Evolutionary conservation across 805 yeast species (phyloP).

Genomic region (Kazachstania kunashirensis): DNA sequence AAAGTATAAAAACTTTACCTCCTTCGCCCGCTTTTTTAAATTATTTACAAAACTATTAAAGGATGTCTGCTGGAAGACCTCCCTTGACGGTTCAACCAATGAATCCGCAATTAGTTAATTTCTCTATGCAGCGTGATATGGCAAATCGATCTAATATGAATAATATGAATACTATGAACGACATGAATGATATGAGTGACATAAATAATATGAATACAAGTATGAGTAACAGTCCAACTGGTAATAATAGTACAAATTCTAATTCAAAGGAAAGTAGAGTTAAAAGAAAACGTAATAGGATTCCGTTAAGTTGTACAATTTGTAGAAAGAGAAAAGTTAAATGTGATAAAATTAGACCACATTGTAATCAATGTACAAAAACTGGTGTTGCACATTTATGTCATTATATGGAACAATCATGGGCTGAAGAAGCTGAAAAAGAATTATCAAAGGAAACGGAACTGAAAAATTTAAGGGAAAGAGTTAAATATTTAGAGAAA

Average conservation of each 20-base stretch:
- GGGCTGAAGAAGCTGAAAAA: constrained; percentile 45
- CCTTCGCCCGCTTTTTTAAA: too few species aligned
- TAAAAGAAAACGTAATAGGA: constrained; percentile 37
- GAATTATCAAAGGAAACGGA: constrained; percentile 39
- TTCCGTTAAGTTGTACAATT: constrained; percentile 38
- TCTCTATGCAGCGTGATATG: too few species aligned
- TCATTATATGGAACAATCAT: constrained; percentile 48
- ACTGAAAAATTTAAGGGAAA: constrained; percentile 44
- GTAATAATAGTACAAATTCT: background rate
- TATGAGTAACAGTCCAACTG: background rate
- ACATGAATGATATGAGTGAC: background rate
- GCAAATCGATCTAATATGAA: background rate
- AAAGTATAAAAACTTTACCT: too few species aligned
- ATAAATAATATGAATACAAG: background rate
- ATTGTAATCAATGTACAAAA: constrained; percentile 46
- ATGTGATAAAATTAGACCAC: constrained; percentile 44
- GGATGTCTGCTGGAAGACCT: too few species aligned
- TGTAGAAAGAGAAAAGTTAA: constrained; percentile 44
- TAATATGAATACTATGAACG: background rate
- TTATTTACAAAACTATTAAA: too few species aligned
- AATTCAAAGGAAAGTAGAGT: constrained; percentile 8
- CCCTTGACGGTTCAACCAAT: too few species aligned
- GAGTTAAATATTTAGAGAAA: constrained; percentile 43
- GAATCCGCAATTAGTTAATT: too few species aligned
- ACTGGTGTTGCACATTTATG: constrained; percentile 52